Conservation (phyloP, 129 eudicot species). For the Kitagawia praeruptora region DNA sequence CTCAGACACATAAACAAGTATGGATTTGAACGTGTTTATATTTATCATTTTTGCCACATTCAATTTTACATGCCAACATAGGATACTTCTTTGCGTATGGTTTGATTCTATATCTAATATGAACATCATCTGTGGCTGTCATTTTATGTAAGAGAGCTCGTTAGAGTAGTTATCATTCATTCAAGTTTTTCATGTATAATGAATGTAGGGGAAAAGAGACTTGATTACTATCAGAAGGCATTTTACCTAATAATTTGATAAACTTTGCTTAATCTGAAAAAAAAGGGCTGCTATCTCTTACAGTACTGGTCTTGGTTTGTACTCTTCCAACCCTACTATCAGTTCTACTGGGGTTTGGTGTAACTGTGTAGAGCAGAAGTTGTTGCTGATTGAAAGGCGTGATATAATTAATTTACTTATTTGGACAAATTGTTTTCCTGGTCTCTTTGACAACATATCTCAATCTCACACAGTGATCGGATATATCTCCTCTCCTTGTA, state of each 20-base stretch:
- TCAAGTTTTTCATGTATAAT: background rate
- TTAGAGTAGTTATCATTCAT: background rate
- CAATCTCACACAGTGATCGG: background rate
- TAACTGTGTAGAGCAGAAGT: background rate
- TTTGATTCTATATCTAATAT: background rate
- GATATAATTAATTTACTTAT: background rate
- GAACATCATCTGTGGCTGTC: background rate
- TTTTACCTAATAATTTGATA: background rate
- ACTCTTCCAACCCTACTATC: background rate
- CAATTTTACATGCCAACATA: background rate
- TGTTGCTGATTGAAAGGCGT: background rate
- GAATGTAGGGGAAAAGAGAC: background rate
- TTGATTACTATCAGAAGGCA: background rate
- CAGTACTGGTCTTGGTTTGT: background rate
- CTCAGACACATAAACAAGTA: background rate
- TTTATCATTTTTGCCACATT: background rate
- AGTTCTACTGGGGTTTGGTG: background rate
- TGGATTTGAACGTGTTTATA: background rate
- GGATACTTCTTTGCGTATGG: background rate
- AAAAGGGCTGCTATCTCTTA: background rate
- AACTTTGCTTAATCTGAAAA: background rate
- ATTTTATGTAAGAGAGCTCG: background rate
- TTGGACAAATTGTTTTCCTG: background rate
- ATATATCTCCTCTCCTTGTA: background rate
- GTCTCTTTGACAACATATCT: background rate